Conservation (phyloP, 2,329 filamentous ascomycete species). For the Xylaria sp. region DNA sequence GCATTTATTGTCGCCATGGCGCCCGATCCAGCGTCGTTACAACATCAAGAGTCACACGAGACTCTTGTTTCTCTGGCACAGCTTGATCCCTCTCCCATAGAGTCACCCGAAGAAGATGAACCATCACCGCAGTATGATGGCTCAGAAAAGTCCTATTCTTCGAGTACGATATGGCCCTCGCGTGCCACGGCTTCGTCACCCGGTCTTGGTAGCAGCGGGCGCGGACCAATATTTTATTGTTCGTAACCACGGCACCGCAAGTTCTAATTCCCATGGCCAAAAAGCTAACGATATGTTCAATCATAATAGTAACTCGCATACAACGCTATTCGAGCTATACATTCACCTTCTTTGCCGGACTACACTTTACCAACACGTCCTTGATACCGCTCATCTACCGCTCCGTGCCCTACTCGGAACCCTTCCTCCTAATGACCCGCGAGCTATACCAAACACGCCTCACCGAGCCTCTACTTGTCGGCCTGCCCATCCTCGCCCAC, state of each 20-base stretch:
- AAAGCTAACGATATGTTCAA: neutral
- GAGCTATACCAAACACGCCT: constrained; percentile 89
- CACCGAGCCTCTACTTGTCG: constrained; percentile 80
- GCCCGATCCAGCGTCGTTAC: constrained; percentile 44
- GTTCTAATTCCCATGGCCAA: neutral
- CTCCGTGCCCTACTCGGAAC: constrained; percentile 76
- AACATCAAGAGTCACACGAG: constrained; percentile 53
- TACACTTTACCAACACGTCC: constrained; percentile 83
- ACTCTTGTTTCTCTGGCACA: constrained; percentile 72
- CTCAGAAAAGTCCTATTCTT: constrained; percentile 40
- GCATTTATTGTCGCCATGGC: constrained; percentile 26
- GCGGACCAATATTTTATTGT: constrained; percentile 79
- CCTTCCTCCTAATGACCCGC: constrained; percentile 86
- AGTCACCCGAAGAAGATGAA: constrained; percentile 57
- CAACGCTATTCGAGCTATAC: constrained; percentile 92
- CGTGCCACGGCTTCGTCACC: constrained; percentile 48
- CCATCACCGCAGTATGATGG: constrained; percentile 48
- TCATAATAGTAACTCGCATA: constrained; percentile 55
- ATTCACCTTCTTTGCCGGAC: constrained; percentile 74
- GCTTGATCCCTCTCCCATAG: constrained; percentile 83
- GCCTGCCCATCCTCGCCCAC: constrained; percentile 75
- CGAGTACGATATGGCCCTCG: constrained; percentile 49
- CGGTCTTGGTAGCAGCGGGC: constrained; percentile 67
- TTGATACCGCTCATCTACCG: constrained; percentile 77
- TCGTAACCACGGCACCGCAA: constrained; percentile 40